Percentiles rank a stretch among this genome's conserved stretches.
Conservation (phyloP, 495 filamentous ascomycete species). For the Aspergillus conjunctus region DNA sequence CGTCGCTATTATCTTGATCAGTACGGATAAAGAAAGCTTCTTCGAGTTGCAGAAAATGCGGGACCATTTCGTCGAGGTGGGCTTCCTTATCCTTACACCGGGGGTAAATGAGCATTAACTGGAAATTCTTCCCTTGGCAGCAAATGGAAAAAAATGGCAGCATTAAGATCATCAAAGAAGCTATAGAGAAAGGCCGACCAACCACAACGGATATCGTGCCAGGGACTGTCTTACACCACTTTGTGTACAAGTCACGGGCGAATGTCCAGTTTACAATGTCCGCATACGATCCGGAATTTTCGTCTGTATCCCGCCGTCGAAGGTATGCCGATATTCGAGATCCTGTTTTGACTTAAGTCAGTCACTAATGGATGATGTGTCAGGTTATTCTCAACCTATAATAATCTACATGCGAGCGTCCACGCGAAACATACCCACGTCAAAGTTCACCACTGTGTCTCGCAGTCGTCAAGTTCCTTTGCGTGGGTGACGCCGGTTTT, state of each 20-base stretch:
- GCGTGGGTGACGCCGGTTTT: constrained; percentile 90
- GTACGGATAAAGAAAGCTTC: constrained; percentile 88
- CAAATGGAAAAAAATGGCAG: constrained; percentile 75
- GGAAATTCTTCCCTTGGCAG: constrained; percentile 13
- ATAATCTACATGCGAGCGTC: constrained; percentile 76
- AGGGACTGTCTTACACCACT: constrained; percentile 79
- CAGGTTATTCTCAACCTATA: constrained; percentile 81
- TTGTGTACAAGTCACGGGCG: constrained; percentile 87
- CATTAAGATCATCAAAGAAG: constrained; percentile 70
- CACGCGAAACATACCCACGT: constrained; percentile 82
- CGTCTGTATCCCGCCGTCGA: constrained; percentile 62
- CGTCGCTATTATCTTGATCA: constrained; percentile 90
- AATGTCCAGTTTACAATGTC: constrained; percentile 98
- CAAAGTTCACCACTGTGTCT: constrained; percentile 80
- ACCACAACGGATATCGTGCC: constrained; percentile 74
- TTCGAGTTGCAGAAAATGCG: constrained; percentile 87
- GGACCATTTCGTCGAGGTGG: constrained; percentile 69
- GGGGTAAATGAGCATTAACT: background rate
- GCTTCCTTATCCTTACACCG: constrained; percentile 6
- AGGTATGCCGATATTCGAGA: constrained; percentile 41
- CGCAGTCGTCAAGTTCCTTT: constrained; percentile 71
- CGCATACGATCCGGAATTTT: constrained; percentile 72
- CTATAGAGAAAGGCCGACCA: constrained; percentile 71
- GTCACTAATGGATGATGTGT: background rate
- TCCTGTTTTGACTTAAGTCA: background rate